These are phyloP conservation scores for Mallotus nudiflorus DNA, from an alignment of 345 rosid genomes.

Conservation along the genomic window DNA sequence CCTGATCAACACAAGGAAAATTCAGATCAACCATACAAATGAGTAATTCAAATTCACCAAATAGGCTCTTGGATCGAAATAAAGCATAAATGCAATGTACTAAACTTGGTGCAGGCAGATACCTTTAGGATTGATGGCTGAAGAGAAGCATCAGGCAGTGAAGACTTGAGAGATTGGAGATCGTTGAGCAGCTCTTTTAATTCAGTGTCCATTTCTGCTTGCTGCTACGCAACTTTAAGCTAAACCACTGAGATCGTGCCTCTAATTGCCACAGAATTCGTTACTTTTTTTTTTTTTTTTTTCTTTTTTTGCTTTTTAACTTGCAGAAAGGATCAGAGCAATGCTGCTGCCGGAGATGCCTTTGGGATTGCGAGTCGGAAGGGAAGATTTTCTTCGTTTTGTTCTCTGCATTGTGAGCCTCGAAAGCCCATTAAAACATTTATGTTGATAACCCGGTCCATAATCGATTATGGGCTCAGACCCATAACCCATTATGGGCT, in stretches of 20 bases:
- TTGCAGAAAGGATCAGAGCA: too few species aligned
- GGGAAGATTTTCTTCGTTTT: too few species aligned
- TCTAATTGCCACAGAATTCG: not conserved
- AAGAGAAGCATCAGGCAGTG: slow-evolving; percentile 53
- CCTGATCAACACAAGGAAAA: not conserved
- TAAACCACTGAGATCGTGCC: not conserved
- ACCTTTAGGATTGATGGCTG: slow-evolving; percentile 64
- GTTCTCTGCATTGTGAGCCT: too few species aligned
- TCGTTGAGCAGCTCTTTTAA: slow-evolving; percentile 60
- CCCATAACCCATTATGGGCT: too few species aligned
- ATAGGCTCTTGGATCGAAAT: not conserved
- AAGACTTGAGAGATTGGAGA: slow-evolving; percentile 55
- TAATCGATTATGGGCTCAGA: too few species aligned
- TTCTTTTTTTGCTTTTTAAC: too few species aligned
- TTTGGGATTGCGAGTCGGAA: too few species aligned
- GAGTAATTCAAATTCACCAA: not conserved
- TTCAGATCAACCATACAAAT: slow-evolving; percentile 7
- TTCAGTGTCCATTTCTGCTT: slow-evolving; percentile 63
- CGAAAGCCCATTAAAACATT: too few species aligned
- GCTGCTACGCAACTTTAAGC: not conserved
- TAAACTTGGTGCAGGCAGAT: not conserved
- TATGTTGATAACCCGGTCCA: too few species aligned
- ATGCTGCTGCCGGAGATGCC: too few species aligned
- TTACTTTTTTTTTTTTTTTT: too few species aligned
- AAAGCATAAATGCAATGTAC: not conserved